Conservation (phyloP, 2,329 filamentous ascomycete species). For the Talaromyces sp. region DNA sequence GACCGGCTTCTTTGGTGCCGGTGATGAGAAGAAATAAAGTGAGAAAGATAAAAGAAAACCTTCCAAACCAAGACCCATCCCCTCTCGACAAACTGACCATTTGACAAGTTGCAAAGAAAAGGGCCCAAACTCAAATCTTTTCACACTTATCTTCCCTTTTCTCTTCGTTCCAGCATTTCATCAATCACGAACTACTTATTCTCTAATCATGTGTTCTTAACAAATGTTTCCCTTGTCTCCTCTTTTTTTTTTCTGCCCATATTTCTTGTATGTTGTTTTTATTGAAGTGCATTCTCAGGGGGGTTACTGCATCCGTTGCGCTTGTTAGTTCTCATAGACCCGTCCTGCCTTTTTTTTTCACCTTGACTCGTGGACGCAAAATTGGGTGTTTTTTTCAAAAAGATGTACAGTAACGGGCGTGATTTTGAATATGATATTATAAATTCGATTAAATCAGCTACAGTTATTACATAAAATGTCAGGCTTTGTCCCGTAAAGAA, state of each 20-base stretch:
- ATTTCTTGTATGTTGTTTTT: conserved; percentile 1
- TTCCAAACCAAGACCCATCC: background rate
- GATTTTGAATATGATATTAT: background rate
- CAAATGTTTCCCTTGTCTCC: conserved; percentile 4
- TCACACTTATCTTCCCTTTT: background rate
- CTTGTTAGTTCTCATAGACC: conserved; percentile 1
- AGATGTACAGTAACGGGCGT: conserved; percentile 1
- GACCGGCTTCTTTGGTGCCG: conserved; percentile 49
- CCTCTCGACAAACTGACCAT: background rate
- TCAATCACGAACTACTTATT: background rate
- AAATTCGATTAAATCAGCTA: background rate
- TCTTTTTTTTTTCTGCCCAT: background rate
- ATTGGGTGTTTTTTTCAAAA: background rate
- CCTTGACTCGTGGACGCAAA: background rate
- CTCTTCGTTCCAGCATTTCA: background rate
- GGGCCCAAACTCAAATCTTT: background rate
- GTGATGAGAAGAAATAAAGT: conserved; percentile 10
- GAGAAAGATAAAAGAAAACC: background rate
- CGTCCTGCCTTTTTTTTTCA: background rate
- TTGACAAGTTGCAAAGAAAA: background rate
- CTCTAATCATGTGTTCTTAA: conserved; percentile 10
- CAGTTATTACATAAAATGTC: background rate
- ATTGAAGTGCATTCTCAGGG: conserved; percentile 9
- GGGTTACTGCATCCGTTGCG: conserved; percentile 2
- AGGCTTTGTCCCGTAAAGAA: background rate